Evolutionary conservation across 2,329 filamentous ascomycete species (phyloP).

Genomic region (Neofusicoccum umdonicola): DNA sequence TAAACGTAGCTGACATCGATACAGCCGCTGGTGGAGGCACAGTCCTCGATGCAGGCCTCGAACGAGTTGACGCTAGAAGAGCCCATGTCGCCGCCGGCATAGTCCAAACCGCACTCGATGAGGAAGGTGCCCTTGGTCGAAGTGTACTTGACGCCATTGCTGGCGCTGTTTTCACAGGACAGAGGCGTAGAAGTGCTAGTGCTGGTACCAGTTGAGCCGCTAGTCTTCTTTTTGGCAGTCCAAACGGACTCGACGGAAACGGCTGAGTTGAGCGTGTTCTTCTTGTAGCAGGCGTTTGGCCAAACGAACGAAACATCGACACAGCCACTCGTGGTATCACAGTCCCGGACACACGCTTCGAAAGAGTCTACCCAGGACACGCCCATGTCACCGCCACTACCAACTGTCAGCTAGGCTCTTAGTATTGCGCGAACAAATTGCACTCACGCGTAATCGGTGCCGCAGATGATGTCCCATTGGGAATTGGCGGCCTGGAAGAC

Average conservation of each 20-base stretch:
- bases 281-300: conserved; percentile 23
- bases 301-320: conserved; percentile 20
- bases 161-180: conserved; percentile 10
- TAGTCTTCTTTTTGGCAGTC: neutral
- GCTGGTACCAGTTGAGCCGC: neutral
- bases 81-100: conserved; percentile 14
- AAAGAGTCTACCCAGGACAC: conserved; percentile 11
- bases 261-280: conserved; percentile 8
- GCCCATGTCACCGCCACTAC: conserved; percentile 15
- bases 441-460: neutral
- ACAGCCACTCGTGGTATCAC: conserved; percentile 20
- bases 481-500: conserved; percentile 2
- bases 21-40: conserved; percentile 14
- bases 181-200: neutral
- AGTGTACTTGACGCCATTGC: conserved; percentile 19
- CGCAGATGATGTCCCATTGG: conserved; percentile 2
- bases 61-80: neutral
- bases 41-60: conserved; percentile 8
- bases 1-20: conserved; percentile 14
- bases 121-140: conserved; percentile 20
- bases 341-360: conserved; percentile 20
- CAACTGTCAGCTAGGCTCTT: neutral
- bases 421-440: accelerated
- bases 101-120: conserved; percentile 14
- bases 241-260: neutral